phyloP scores from a whole-genome alignment of 2,329 filamentous ascomycete species.

The Cadophora sp. region DNA sequence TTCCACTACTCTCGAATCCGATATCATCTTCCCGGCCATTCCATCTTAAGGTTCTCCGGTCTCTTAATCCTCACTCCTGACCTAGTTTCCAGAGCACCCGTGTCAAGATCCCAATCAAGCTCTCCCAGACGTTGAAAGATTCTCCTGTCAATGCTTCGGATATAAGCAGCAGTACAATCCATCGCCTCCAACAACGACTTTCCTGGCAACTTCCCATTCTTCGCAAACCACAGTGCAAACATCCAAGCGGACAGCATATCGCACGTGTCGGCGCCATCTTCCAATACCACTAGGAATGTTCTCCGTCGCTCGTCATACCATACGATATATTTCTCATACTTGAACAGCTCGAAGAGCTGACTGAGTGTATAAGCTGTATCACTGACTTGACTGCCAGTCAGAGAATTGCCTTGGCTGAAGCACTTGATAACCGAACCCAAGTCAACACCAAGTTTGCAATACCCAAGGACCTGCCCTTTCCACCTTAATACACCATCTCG shows the following conservation, averaged over 20 bases:
- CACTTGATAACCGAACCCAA: conserved; percentile 43
- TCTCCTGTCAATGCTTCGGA: background rate
- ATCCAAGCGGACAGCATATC: conserved; percentile 67
- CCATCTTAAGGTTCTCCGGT: background rate
- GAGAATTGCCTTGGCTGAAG: conserved; percentile 18
- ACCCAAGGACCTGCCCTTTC: conserved; percentile 55
- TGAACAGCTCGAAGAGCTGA: conserved; percentile 57
- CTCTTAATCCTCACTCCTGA: conserved; percentile 48
- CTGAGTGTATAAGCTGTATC: conserved; percentile 21
- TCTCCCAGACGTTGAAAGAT: conserved; percentile 47
- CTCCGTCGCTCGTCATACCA: conserved; percentile 56
- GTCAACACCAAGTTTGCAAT: conserved; percentile 59
- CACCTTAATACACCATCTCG: conserved; percentile 55
- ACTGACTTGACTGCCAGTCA: conserved; percentile 22
- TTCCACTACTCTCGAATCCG: background rate
- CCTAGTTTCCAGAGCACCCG: conserved; percentile 70
- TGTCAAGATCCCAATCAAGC: conserved; percentile 71
- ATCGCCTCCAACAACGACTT: conserved; percentile 23
- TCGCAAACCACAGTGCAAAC: conserved; percentile 57
- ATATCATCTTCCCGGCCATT: background rate
- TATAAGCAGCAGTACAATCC: conserved; percentile 4
- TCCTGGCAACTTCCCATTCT: background rate
- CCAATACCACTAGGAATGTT: conserved; percentile 65
- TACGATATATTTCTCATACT: conserved; percentile 64
- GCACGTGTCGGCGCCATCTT: conserved; percentile 56